These are phyloP conservation scores for Dioscorea dumetorum DNA, from an alignment of 106 monocot genomes.

Conservation along the genomic window DNA sequence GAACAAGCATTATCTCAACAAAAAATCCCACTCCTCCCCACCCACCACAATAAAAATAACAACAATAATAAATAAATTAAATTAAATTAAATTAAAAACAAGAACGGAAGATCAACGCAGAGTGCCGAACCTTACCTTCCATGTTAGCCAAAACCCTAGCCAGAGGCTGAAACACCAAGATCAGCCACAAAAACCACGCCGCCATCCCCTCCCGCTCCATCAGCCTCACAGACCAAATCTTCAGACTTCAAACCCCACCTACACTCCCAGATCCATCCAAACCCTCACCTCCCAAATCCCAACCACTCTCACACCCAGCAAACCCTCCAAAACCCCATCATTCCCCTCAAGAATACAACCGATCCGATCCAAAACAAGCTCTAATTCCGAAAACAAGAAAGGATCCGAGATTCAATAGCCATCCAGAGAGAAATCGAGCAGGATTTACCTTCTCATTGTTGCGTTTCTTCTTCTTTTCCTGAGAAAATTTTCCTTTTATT, in stretches of 20 bases:
- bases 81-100: neutral
- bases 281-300: neutral
- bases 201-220: constrained; percentile 13
- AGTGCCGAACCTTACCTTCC: constrained; percentile 24
- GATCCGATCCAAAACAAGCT: constrained; percentile 10
- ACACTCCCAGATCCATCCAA: neutral
- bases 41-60: too few relatives aligned
- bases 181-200: constrained; percentile 14
- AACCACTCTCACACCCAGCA: neutral
- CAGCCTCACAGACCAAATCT: neutral
- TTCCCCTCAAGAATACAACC: constrained; percentile 9
- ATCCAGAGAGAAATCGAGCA: neutral
- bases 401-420: constrained; percentile 16
- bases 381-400: neutral
- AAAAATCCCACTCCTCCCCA: too few relatives aligned
- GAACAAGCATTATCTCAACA: too few relatives aligned
- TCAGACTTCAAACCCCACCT: neutral
- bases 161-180: constrained; percentile 17
- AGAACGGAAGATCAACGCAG: neutral
- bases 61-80: neutral
- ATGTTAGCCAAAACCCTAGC: constrained; percentile 23
- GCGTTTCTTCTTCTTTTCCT: too few relatives aligned
- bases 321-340: constrained; percentile 8
- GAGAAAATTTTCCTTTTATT: too few relatives aligned
- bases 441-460: too few relatives aligned